Evolutionary conservation across 2,329 filamentous ascomycete genomes (phyloP), one percentile per base, ranked within the genome.

Genomic region (Trichoderma sp.): DNA sequence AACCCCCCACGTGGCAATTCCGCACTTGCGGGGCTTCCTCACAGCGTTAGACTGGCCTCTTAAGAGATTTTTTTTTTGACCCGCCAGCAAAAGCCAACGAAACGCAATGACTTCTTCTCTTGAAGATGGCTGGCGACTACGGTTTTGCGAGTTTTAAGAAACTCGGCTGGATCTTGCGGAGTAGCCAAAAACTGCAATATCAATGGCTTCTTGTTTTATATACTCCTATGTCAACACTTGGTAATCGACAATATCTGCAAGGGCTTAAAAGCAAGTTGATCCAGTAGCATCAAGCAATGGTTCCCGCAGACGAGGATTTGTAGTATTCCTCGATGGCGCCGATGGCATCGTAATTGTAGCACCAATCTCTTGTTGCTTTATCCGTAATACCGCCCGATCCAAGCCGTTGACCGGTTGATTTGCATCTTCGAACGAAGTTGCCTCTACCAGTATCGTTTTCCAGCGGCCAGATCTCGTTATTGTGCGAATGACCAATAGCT

Each of bases 1-100:
- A 11, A 11, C 33, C 31, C 74, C 72, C 71, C 68, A 75, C 72
- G 73, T 59, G 76, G 77, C 31, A 78, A 70, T 72, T 78, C 76
- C 77, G 76, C 73, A 69, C 27, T 65, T n/a, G 61, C 68, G 70
- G 69, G 69, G 62, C 33, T 66, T 64, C 61, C 57, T 40, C 47
- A 19, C 43, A 27, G 19, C 47, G 65, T 68, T 68, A 68, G 65
- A 56, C 49, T 52, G 31, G 24, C 43, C 21, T 4, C 29, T 31
- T 49, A 27, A n/a, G n/a, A n/a, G 24, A 64, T 19, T n/a, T n/a
- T 43, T 43, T 43, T 35, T 35, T 5, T 35, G n/a, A 33, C 59
- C 27, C 61, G 24, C 61, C 29, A 29, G 43, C 21, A 24, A 52
- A 24, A 16, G 13, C 52, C 19, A 21, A 6, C 11, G 33, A 29